Conservation (phyloP, 2,329 filamentous ascomycete genomes). For the Alternaria gaisen region DNA sequence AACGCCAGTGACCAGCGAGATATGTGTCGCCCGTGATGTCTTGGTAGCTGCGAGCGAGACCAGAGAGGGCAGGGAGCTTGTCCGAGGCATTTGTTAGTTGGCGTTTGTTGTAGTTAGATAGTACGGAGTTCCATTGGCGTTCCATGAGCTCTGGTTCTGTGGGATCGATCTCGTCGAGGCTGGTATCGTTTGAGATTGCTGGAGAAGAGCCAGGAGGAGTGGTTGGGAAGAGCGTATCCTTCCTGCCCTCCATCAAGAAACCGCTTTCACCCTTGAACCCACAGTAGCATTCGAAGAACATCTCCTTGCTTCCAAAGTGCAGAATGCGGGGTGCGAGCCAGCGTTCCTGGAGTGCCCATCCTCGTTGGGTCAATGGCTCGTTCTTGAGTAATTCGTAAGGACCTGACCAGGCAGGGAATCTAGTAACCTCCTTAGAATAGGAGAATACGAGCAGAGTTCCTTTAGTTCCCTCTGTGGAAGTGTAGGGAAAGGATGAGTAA, state of each 20-base stretch:
- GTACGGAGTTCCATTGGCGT: no score
- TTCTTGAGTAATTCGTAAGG: background rate
- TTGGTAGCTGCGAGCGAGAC: background rate
- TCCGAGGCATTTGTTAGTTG: background rate
- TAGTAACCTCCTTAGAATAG: no score
- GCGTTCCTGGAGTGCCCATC: constrained; percentile 1
- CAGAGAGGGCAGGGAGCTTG: background rate
- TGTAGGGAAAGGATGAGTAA: no score
- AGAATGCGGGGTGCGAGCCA: background rate
- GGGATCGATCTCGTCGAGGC: no score
- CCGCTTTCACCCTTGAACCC: background rate
- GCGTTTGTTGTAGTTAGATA: background rate
- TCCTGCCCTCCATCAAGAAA: background rate
- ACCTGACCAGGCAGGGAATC: background rate
- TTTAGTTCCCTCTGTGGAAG: no score
- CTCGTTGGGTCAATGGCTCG: background rate
- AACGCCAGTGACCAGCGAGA: background rate
- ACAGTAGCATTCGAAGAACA: background rate
- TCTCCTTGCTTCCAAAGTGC: background rate
- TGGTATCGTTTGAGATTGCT: no score
- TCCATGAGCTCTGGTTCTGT: no score
- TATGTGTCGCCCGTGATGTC: background rate
- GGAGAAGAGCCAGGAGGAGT: no score
- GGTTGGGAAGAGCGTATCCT: no score
- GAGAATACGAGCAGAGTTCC: no score